phyloP scores from a whole-genome alignment of 768 basidiomycete species.

The Agrocybe pediades region DNA sequence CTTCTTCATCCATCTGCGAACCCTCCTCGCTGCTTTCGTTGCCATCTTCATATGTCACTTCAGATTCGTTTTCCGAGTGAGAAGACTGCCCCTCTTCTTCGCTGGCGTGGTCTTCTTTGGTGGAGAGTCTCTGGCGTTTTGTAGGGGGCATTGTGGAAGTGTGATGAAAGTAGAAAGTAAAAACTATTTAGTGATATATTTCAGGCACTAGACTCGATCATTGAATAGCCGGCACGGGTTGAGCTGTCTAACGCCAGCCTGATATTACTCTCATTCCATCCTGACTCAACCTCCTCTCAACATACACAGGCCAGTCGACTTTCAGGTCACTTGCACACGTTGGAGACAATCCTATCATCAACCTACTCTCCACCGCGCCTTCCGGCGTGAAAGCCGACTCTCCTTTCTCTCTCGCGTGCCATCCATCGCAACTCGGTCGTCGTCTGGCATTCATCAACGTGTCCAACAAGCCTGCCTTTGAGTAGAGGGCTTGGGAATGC shows the following conservation, averaged over 20 bases:
- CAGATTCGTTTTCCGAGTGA: conserved; percentile 16
- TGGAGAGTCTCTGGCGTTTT: conserved; percentile 54
- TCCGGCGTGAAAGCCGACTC: background rate
- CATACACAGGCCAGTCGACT: background rate
- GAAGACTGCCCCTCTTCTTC: conserved; percentile 19
- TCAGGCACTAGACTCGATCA: conserved; percentile 15
- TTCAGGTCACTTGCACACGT: background rate
- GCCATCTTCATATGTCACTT: conserved; percentile 23
- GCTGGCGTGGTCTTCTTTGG: conserved; percentile 30
- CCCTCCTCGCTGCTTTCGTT: conserved; percentile 16
- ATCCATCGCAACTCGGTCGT: background rate
- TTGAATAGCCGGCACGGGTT: background rate
- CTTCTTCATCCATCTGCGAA: conserved; percentile 45
- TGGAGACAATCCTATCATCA: too few species aligned
- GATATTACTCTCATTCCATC: background rate
- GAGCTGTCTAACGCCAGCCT: background rate
- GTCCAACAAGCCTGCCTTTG: background rate
- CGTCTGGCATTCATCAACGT: background rate
- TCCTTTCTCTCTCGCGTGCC: background rate
- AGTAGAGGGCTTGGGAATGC: conserved; percentile 14
- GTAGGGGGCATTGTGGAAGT: conserved; percentile 44
- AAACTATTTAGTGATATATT: conserved; percentile 8
- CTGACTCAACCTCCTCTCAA: background rate
- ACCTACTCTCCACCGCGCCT: background rate
- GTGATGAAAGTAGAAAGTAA: background rate